Evolutionary conservation across 176 grass and related monocot genomes (phyloP).

Genomic region (Tuctoria greenei): DNA sequence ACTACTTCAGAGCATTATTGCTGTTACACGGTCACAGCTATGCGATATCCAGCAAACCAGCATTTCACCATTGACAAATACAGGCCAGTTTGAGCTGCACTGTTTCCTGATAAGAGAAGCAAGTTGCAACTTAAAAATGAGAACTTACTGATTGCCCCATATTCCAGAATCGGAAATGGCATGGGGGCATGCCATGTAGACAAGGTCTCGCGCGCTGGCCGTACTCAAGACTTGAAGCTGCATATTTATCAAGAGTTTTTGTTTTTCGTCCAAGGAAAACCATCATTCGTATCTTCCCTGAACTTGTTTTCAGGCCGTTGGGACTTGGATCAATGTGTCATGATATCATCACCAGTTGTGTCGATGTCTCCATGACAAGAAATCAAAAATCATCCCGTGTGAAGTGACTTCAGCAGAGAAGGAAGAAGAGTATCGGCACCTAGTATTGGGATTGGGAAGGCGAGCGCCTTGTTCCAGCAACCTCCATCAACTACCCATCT

Average conservation of each 20-base stretch:
- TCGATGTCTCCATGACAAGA: background rate
- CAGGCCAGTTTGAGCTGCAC: too few species aligned
- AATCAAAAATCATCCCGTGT: too few species aligned
- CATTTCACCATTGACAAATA: too few species aligned
- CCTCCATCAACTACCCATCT: too few species aligned
- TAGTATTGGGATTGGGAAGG: background rate
- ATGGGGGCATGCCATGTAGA: constrained; percentile 9
- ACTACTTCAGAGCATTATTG: background rate
- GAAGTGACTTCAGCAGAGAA: background rate
- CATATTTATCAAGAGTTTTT: background rate
- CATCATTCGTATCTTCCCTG: background rate
- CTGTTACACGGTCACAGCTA: constrained; percentile 19
- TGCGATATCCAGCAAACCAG: background rate
- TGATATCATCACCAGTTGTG: background rate
- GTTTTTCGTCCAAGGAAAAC: constrained; percentile 1
- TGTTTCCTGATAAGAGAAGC: too few species aligned
- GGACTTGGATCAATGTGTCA: background rate
- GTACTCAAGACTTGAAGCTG: too few species aligned
- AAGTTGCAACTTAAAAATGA: constrained; percentile 26
- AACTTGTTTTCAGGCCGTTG: constrained; percentile 7
- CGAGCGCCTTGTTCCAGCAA: background rate
- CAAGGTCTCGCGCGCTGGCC: too few species aligned
- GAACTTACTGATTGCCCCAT: background rate
- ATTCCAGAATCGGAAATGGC: background rate
- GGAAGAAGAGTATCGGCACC: background rate